phyloP scores from a whole-genome alignment of 768 basidiomycete genomes.

The Leccinum uliginosum region DNA sequence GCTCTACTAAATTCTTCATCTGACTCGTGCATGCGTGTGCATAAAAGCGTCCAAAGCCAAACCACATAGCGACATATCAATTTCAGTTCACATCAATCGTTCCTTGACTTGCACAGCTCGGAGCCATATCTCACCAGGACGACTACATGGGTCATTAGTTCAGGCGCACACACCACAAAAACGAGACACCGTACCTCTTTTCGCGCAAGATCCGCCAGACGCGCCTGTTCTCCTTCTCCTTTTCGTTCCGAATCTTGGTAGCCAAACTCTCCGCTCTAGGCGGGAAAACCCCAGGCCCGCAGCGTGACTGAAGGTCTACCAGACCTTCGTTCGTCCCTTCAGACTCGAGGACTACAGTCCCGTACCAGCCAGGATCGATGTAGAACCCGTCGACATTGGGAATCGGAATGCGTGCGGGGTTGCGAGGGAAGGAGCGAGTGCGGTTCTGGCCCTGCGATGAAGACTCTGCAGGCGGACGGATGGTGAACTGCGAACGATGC shows the following conservation, averaged over 20 bases:
- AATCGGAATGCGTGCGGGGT: constrained; percentile 39
- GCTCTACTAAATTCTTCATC: constrained; percentile 4
- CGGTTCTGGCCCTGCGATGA: constrained; percentile 22
- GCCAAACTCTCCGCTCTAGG: constrained; percentile 42
- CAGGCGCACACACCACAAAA: background rate
- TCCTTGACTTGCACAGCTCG: constrained; percentile 64
- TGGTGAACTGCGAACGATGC: constrained; percentile 71
- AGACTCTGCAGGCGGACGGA: constrained; percentile 46
- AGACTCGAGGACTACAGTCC: constrained; percentile 77
- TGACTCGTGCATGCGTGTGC: background rate
- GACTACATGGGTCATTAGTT: constrained; percentile 12
- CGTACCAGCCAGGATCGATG: constrained; percentile 80
- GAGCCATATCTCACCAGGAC: constrained; percentile 27
- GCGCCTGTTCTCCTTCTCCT: constrained; percentile 41
- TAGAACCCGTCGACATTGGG: constrained; percentile 51
- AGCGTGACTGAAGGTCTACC: constrained; percentile 70
- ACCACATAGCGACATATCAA: background rate
- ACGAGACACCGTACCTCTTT: constrained; percentile 53
- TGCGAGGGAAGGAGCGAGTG: constrained; percentile 21
- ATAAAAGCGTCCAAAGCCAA: background rate
- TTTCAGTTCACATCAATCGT: constrained; percentile 40
- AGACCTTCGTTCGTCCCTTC: constrained; percentile 86
- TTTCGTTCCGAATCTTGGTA: constrained; percentile 34
- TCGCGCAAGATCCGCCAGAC: constrained; percentile 75
- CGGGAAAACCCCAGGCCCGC: constrained; percentile 64